These are phyloP conservation scores for Pulveroboletus frians DNA, from an alignment of 768 basidiomycete genomes.

Conservation along the genomic window DNA sequence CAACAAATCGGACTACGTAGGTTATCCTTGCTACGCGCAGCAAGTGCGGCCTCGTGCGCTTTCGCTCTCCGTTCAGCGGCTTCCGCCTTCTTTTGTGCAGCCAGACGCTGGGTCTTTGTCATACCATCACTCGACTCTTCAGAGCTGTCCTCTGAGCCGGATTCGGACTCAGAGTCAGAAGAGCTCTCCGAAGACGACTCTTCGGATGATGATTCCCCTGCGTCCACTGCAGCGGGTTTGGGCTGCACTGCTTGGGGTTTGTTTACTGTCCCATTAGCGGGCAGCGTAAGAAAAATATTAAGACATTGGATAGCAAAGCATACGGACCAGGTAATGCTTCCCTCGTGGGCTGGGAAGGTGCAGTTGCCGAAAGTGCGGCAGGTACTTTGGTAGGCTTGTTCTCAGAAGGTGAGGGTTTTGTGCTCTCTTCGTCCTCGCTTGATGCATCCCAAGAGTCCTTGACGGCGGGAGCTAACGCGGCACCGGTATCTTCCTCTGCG, in stretches of 20 bases:
- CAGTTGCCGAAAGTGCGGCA: not conserved
- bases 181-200: conserved; percentile 39
- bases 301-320: not conserved
- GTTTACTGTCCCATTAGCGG: conserved; percentile 5
- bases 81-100: conserved; percentile 71
- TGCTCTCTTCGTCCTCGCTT: conserved; percentile 47
- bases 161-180: conserved; percentile 46
- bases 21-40: conserved; percentile 82
- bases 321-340: conserved; percentile 10
- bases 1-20: conserved; percentile 96
- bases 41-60: conserved; percentile 78
- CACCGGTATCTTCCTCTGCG: conserved; percentile 35
- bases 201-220: conserved; percentile 27
- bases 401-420: conserved; percentile 13
- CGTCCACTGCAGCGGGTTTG: conserved; percentile 26
- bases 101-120: conserved; percentile 60
- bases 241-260: conserved; percentile 24
- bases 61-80: conserved; percentile 78
- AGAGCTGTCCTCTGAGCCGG: conserved; percentile 40
- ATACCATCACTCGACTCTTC: conserved; percentile 58
- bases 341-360: conserved; percentile 1
- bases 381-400: conserved; percentile 14
- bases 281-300: not conserved
- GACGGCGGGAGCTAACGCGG: conserved; percentile 31
- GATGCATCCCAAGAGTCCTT: conserved; percentile 70